Evolutionary conservation across 345 rosid genomes (phyloP).

Genomic region (Eucalyptus marginata): DNA sequence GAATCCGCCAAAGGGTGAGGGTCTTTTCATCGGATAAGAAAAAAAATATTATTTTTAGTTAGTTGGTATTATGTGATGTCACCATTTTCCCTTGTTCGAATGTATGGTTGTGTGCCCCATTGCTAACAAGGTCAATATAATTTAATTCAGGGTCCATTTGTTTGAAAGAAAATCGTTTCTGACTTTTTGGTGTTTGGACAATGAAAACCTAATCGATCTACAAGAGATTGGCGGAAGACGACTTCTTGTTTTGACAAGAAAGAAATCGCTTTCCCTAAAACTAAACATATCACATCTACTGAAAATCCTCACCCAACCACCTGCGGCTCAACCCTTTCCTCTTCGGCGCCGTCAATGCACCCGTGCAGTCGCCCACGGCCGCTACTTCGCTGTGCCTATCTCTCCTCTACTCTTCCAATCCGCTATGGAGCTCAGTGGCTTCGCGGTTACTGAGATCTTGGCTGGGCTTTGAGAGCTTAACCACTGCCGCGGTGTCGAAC

Average conservation of each 20-base stretch:
- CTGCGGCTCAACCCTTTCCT: not conserved
- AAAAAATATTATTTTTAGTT: not conserved
- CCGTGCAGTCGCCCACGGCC: not conserved
- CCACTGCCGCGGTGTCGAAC: not conserved
- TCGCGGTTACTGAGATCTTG: not conserved
- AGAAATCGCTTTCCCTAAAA: not conserved
- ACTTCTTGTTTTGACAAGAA: not conserved
- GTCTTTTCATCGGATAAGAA: not conserved
- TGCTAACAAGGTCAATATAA: not conserved
- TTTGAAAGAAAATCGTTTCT: not conserved
- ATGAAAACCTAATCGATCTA: not conserved
- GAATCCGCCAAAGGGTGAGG: not conserved
- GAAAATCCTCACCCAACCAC: not conserved
- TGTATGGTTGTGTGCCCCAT: not conserved
- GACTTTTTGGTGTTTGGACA: not conserved
- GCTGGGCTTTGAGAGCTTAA: not conserved
- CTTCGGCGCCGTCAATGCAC: not conserved
- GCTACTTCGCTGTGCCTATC: not conserved
- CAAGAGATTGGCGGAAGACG: fast-evolving
- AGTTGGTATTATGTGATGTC: not conserved
- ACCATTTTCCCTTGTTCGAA: not conserved
- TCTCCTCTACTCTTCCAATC: not conserved
- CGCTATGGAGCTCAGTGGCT: not conserved
- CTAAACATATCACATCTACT: not conserved
- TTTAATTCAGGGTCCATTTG: not conserved